Evolutionary conservation across 306 rosid species (phyloP), one percentile per base, ranked within the genome.

Genomic region (Lithocarpus polystachyus): DNA sequence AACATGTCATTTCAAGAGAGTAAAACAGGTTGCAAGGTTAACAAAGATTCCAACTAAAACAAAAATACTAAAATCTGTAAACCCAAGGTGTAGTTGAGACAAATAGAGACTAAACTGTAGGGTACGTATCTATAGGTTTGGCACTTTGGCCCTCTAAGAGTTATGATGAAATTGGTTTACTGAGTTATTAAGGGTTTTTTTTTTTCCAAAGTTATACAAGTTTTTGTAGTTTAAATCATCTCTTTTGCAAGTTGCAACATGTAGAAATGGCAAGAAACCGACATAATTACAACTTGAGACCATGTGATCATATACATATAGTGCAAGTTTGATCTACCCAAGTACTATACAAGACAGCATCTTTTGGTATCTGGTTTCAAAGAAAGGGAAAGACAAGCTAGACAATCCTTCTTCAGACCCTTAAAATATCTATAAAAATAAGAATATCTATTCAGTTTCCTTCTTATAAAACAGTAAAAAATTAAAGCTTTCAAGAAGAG

Each of bases 101-200:
- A 61, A 13, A 26, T 61, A 61, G 8, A 12, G 37, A 61, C 11
- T 26, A 61, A 61, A 45, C 28, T 14, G n/a, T 88, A 94, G 97
- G 88, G 99, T 91, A 86, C 88, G 97, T 61, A 2, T 48, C 69
- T 59, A 52, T 51, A 20, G 40, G 4, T 76, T 64, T 43, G 37
- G 17, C 5, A 43, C 65, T 57, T 80, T 75, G 75, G n/a, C n/a
- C n/a, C n/a, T n/a, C n/a, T n/a, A n/a, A n/a, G n/a, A n/a, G n/a
- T 45, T 7, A 37, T 23, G 62, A n/a, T 72, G 14, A 35, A 35
- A 26, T 5, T 51, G 52, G 51, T 40, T 3, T 0, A 23, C 56
- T 75, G 37, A 22, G 35, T 37, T 52, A 7, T 37, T 37, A 6
- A 6, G 43, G 2, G 2, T 37, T 37, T 37, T 37, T 37, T 37